Evolutionary conservation across 148 eudicot species (phyloP), one percentile per base, ranked within the genome.

Genomic region (Nepenthes mirabilis): DNA sequence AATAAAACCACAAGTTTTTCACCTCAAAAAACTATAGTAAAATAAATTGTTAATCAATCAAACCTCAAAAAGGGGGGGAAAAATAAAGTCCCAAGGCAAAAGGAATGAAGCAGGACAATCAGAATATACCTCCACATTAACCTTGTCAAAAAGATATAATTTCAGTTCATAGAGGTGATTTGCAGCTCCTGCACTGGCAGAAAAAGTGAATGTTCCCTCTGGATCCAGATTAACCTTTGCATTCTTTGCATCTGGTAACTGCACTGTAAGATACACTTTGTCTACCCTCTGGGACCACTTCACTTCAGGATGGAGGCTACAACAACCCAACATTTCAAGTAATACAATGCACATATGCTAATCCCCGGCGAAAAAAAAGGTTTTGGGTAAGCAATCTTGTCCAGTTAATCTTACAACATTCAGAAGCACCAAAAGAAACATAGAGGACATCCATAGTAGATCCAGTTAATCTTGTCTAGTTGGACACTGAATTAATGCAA

Each of bases 271-370:
- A 65, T 70, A 91, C 14, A 88, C 81, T 71, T 76, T 80, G 80
- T 91, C 98, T 52, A 48, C 84, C 74, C 96, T 85, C 71, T 91
- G 84, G 11, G 98, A 96, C 98, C 98, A 91, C 80, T 91, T 91
- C 43, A 91, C 83, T 59, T 88, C 94, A 56, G 98, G 98, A 77
- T 91, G 90, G 45, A 83, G 94, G 70, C 96, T 90, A 63, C 63
- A 77, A 64, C 4, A 33, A 36, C 6, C 59, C 56, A 57, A 5
- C 37, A 50, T 35, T 49, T 45, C 33, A 64, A 43, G 37, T 11
- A 52, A 7, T 52, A 11, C 14, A 52, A 12, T 52, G 32, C 14
- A 52, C 14, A 12, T 5, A 52, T 2, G 14, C n/a, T 6, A 14
- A 52, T 40, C 8, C 7, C 14, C 55, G 11, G 55, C 55, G 1